Base-by-base conservation (phyloP, 169 alveolate species). In the Plasmodium yoelii region DNA sequence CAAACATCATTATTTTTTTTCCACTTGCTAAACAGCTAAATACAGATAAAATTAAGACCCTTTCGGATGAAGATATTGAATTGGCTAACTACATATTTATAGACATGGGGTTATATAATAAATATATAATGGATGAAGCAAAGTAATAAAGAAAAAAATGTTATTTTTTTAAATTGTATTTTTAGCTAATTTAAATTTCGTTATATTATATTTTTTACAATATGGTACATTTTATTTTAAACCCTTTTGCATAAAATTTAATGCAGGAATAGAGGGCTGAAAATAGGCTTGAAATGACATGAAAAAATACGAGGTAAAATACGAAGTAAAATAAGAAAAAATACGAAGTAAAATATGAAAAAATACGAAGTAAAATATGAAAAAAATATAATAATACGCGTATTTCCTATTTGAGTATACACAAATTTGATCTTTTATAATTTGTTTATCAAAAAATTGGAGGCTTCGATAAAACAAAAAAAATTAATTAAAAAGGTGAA, bases 61-160 rank as follows among this genome's bases (percentile, higher is more conserved):
- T 86, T 9, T 69, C 87, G 34, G 87, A 86, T 60, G 91, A 86
- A 61, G 91, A 86, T 57, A 46, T 86, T 19, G 91, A 86, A 18
- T 34, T 86, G 42, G 59, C 71, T n/a, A 86, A 86, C 42, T 86
- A 86, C 34, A 86, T 86, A 69, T 86, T 49, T 72, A 57, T 86
- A 72, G 91, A 86, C 68, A 86, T 86, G 91, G 91, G 91, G 12
- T 59, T 86, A 46, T 24, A 49, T 47, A 86, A 86, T 69, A 70
- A 86, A 42, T 34, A 64, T 39, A 34, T 60, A 39, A 70, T 86
- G 87, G 87, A 57, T 55, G 91, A 86, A 65, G 91, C 87, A 19
- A 86, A 53, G 87, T 70, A 70, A 86, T 19, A 53, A 15, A 8
- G 60, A 24, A 70, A 59, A 26, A 26, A 53, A 12, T 3, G 4